Evolutionary conservation across 2,329 filamentous ascomycete genomes (phyloP).

Genomic region (Fusarium devonianum): DNA sequence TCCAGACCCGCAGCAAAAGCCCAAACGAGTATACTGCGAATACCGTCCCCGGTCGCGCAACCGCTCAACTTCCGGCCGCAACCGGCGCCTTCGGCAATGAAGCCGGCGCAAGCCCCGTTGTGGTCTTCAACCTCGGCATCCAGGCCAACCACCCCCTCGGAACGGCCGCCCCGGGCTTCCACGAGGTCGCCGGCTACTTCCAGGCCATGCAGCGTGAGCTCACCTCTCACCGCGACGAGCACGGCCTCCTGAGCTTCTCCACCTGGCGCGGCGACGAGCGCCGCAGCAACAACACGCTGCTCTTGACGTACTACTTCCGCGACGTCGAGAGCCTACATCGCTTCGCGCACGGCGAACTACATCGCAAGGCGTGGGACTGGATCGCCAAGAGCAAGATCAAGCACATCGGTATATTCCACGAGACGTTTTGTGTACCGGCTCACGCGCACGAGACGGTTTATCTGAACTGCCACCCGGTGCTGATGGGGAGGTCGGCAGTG

Average conservation of each 20-base stretch:
- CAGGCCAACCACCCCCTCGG: conserved; percentile 60
- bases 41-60: conserved; percentile 45
- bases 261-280: conserved; percentile 51
- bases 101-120: conserved; percentile 44
- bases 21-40: conserved; percentile 35
- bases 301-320: conserved; percentile 60
- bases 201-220: conserved; percentile 47
- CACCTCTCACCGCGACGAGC: conserved; percentile 49
- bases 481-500: conserved; percentile 46
- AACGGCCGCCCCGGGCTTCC: conserved; percentile 53
- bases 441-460: conserved; percentile 61
- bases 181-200: conserved; percentile 51
- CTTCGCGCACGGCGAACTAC: conserved; percentile 59
- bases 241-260: conserved; percentile 56
- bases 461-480: conserved; percentile 50
- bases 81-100: conserved; percentile 40
- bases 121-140: conserved; percentile 55
- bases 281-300: conserved; percentile 50
- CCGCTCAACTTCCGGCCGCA: conserved; percentile 46
- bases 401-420: conserved; percentile 62
- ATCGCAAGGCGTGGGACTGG: conserved; percentile 60
- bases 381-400: conserved; percentile 49
- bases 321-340: conserved; percentile 56
- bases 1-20: conserved; percentile 31
- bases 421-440: conserved; percentile 56